phyloP scores from a whole-genome alignment of 2,329 filamentous ascomycete species.

The Phialocephala sp. region DNA sequence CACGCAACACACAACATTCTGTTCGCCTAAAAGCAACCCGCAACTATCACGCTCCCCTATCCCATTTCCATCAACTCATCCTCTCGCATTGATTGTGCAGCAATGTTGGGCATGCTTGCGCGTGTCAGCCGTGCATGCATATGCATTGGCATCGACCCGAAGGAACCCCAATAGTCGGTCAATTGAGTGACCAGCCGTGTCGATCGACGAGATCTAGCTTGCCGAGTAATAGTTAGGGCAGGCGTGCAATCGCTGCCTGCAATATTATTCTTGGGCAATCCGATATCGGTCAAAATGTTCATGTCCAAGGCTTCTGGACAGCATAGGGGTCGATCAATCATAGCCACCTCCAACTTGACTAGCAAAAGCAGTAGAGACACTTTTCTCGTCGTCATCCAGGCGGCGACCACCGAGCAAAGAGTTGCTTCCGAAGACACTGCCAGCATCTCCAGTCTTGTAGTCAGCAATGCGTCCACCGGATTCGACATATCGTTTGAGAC shows the following conservation, averaged over 20 bases:
- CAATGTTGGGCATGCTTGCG: neutral
- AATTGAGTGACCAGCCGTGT: constrained; percentile 20
- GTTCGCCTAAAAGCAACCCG: constrained; percentile 4
- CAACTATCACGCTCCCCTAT: neutral
- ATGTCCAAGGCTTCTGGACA: constrained; percentile 25
- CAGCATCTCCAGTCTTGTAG: constrained; percentile 59
- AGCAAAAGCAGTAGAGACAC: constrained; percentile 94
- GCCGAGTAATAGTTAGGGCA: constrained; percentile 25
- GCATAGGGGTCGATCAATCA: constrained; percentile 41
- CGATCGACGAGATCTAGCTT: constrained; percentile 30
- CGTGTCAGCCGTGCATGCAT: neutral
- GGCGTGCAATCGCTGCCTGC: constrained; percentile 12
- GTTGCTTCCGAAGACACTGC: constrained; percentile 71
- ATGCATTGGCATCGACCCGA: constrained; percentile 8
- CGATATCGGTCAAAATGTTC: constrained; percentile 28
- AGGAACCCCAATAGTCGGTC: constrained; percentile 12
- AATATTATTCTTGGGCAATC: constrained; percentile 26
- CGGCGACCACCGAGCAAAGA: constrained; percentile 47
- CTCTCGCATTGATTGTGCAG: constrained; percentile 4
- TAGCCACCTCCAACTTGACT: constrained; percentile 77
- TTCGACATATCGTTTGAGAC: constrained; percentile 93
- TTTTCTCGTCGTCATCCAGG: constrained; percentile 93
- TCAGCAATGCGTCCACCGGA: constrained; percentile 71
- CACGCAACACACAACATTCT: constrained; percentile 6
- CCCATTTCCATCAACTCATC: constrained; percentile 9